Evolutionary conservation across 2,329 filamentous ascomycete species (phyloP).

Genomic region (Ceratocystis colombiana): DNA sequence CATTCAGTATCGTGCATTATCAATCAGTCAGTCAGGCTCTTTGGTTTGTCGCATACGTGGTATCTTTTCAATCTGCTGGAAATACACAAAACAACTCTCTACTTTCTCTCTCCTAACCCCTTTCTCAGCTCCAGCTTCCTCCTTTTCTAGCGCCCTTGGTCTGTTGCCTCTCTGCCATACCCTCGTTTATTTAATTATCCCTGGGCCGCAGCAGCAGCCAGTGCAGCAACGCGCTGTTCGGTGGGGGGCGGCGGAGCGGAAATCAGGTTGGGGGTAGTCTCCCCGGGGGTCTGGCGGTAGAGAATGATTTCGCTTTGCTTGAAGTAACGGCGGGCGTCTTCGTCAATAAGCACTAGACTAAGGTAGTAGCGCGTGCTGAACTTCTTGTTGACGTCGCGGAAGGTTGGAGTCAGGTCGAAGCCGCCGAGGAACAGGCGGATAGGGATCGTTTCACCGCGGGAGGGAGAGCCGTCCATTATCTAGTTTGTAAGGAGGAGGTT

Average conservation of each 20-base stretch:
- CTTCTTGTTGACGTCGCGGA: constrained; percentile 99
- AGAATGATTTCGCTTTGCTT: constrained; percentile 98
- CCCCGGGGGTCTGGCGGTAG: constrained; percentile 66
- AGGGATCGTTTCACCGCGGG: constrained; percentile 85
- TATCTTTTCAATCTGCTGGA: constrained; percentile 16
- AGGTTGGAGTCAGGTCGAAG: constrained; percentile 94
- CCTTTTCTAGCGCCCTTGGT: constrained; percentile 21
- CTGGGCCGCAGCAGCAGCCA: constrained; percentile 30
- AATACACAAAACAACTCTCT: background rate
- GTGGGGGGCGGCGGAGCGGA: constrained; percentile 35
- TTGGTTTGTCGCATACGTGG: background rate
- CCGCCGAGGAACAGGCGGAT: constrained; percentile 94
- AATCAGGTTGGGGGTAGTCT: constrained; percentile 24
- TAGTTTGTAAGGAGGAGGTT: constrained; percentile 30
- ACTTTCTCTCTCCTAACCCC: background rate
- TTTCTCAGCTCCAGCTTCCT: background rate
- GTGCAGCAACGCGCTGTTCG: constrained; percentile 37
- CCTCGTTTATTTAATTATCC: constrained; percentile 11
- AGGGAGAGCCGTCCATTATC: constrained; percentile 99
- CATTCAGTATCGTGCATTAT: background rate
- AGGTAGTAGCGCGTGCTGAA: constrained; percentile 97
- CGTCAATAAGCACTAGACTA: constrained; percentile 88
- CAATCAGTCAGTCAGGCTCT: background rate
- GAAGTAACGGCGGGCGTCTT: constrained; percentile 95
- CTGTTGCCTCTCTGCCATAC: constrained; percentile 23